Percentiles rank a stretch among this genome's conserved stretches.
Evolutionary conservation across 1,284 basidiomycete species (phyloP).

Genomic region (Boletus hoseneyae): DNA sequence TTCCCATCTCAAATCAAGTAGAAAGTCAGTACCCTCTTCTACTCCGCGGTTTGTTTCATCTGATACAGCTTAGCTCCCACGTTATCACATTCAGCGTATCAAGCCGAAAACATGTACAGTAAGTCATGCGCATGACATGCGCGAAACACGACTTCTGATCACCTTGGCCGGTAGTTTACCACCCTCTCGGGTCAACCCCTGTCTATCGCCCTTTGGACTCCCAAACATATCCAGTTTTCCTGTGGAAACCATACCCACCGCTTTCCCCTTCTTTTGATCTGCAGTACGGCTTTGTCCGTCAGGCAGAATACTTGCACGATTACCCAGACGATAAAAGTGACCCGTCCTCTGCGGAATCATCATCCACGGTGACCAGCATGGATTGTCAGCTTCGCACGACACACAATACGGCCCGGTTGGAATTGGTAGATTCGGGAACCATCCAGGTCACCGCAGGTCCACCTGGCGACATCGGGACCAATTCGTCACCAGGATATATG

Average conservation of each 20-base stretch:
- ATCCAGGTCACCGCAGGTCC: conserved; percentile 3
- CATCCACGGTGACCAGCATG: conserved; percentile 12
- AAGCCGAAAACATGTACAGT: conserved; percentile 21
- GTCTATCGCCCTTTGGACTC: conserved; percentile 19
- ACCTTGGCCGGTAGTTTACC: conserved; percentile 17
- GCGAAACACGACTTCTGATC: conserved; percentile 8
- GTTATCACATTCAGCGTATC: conserved; percentile 10
- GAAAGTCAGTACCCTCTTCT: conserved; percentile 15
- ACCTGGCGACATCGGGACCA: conserved; percentile 11
- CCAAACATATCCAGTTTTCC: conserved; percentile 18
- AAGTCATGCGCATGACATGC: conserved; percentile 6
- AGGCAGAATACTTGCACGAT: conserved; percentile 9
- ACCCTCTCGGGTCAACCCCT: conserved; percentile 17
- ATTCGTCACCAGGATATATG: conserved; percentile 11
- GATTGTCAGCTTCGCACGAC: conserved; percentile 12
- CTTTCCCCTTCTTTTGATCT: conserved; percentile 18
- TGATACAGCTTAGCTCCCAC: conserved; percentile 14
- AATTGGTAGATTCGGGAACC: conserved; percentile 3
- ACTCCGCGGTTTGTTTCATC: not conserved
- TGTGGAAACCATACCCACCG: conserved; percentile 27
- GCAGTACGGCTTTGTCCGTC: conserved; percentile 12
- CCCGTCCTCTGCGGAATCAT: conserved; percentile 28
- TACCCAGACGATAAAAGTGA: conserved; percentile 28
- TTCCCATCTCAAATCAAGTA: conserved; percentile 6
- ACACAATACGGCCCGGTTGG: conserved; percentile 6